Evolutionary conservation across 805 yeast genomes (phyloP).

Genomic region (Starmerella bombicola): DNA sequence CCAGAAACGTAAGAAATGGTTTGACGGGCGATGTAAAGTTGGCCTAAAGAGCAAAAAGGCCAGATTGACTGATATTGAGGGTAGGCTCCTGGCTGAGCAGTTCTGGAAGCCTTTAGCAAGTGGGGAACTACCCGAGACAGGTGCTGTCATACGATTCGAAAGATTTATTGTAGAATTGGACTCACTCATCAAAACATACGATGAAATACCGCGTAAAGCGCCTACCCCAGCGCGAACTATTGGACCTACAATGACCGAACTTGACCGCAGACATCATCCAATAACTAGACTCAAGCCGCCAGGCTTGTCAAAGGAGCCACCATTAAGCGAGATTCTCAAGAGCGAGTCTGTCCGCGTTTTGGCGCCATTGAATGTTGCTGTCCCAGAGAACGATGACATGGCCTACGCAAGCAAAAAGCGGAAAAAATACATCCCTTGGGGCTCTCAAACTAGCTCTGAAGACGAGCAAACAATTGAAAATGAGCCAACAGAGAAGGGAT

Average conservation of each 20-base stretch:
- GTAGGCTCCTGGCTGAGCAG: slow-evolving; percentile 16
- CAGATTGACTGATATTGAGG: slow-evolving; percentile 24
- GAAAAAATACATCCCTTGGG: slow-evolving; percentile 2
- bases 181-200: not conserved
- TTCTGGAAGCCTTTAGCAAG: slow-evolving; percentile 3
- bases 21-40: slow-evolving; percentile 28
- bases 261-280: not conserved
- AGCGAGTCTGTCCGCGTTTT: not conserved
- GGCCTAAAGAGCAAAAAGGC: slow-evolving; percentile 22
- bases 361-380: not conserved
- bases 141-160: slow-evolving; percentile 19
- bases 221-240: not conserved
- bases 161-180: slow-evolving; percentile 25
- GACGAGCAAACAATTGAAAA: not conserved
- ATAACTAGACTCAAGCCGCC: not conserved
- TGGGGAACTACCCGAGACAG: slow-evolving; percentile 9
- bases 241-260: too few relatives aligned
- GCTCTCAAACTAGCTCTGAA: not conserved
- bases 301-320: not conserved
- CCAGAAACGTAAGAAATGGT: slow-evolving; percentile 31
- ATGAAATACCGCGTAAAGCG: not conserved
- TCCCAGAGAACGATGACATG: not conserved
- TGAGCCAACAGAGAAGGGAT: not conserved
- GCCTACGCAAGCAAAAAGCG: not conserved
- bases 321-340: not conserved